Base-by-base conservation (phyloP, 2,329 filamentous ascomycete species). In the Colletotrichum sp. region DNA sequence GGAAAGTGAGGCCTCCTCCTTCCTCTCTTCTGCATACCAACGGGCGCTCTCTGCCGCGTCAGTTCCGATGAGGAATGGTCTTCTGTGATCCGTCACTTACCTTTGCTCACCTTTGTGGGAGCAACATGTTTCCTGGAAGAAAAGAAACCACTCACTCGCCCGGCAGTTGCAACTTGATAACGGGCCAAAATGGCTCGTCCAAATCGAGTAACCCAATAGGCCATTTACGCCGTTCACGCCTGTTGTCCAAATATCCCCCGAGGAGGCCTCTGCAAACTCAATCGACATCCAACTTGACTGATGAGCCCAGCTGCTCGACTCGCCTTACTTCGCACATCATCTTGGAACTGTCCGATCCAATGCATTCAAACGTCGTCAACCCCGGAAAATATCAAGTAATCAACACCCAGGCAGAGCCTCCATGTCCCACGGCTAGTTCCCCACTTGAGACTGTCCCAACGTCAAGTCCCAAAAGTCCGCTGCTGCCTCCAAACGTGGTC, bases 401-500 rank as follows among this genome's bases (percentile, higher is more conserved):
- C 68, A 48, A 61, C 32, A 58, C 58, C n/a, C n/a, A 65, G 66
- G 67, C 72, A 72, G 72, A 75, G 72, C 72, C 72, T 75, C 72
- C 26, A 38, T 26, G 13, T 32, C 30, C 30, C 32, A 36, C n/a
- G 55, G 64, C 52, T 30, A 21, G 32, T 21, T 72, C 72, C 32
- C 72, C 72, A 75, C 72, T 13, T 62, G 69, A 72, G 61, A 72
- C 61, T 67, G 72, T 75, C 69, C 62, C 69, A 72, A 75, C 72
- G 69, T 75, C 72, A 64, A 61, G 55, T 55, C 32, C n/a, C 28
- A 18, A 52, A 48, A 52, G n/a, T 61, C 21, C 30, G 30, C n/a
- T 32, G 26, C 6, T 13, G 24, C 48, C 12, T 36, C 28, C 65
- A 67, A 30, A 21, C 3, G 30, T 21, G 43, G 0, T 26, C 55